Percentiles rank a stretch among this genome's conserved stretches.
phyloP scores from a whole-genome alignment of 371 early-diverging fungal species.

The Saksenaea vasiformis region DNA sequence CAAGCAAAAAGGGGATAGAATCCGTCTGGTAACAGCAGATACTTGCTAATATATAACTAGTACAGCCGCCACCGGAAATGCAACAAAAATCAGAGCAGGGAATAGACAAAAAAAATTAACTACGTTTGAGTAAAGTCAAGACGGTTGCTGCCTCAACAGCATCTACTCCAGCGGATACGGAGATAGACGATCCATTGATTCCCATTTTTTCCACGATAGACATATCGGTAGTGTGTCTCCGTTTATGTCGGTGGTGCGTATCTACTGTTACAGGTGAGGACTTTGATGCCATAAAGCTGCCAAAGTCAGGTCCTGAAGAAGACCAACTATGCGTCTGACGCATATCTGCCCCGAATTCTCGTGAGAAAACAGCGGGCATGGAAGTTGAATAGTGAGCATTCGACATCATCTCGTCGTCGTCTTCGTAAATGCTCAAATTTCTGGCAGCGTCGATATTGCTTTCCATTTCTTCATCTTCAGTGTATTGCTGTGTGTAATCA shows the following conservation, averaged over 20 bases:
- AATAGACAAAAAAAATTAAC: slow-evolving; percentile 13
- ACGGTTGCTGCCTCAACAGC: slow-evolving; percentile 50
- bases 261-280: slow-evolving; percentile 6
- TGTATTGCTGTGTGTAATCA: neutral
- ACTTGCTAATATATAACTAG: too few species aligned
- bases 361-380: neutral
- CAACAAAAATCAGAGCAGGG: too few species aligned
- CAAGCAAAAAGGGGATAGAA: too few species aligned
- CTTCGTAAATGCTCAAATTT: slow-evolving; percentile 10
- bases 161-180: slow-evolving; percentile 31
- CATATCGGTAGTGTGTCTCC: slow-evolving; percentile 14
- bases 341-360: neutral
- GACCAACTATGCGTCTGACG: slow-evolving; percentile 20
- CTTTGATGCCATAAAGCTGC: slow-evolving; percentile 9
- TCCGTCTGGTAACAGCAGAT: too few species aligned
- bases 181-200: slow-evolving; percentile 3
- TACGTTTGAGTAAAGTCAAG: slow-evolving; percentile 42
- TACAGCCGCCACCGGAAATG: too few species aligned
- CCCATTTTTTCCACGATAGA: slow-evolving; percentile 18
- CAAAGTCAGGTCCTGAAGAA: slow-evolving; percentile 23
- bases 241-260: slow-evolving; percentile 7
- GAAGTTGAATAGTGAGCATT: slow-evolving; percentile 1
- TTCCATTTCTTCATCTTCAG: slow-evolving; percentile 13
- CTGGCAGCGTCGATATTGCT: slow-evolving; percentile 12
- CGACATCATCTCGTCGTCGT: slow-evolving; percentile 13